These are phyloP conservation scores for Lobosporangium transversale DNA, from an alignment of 192 early-diverging fungal species.

Conservation along the genomic window DNA sequence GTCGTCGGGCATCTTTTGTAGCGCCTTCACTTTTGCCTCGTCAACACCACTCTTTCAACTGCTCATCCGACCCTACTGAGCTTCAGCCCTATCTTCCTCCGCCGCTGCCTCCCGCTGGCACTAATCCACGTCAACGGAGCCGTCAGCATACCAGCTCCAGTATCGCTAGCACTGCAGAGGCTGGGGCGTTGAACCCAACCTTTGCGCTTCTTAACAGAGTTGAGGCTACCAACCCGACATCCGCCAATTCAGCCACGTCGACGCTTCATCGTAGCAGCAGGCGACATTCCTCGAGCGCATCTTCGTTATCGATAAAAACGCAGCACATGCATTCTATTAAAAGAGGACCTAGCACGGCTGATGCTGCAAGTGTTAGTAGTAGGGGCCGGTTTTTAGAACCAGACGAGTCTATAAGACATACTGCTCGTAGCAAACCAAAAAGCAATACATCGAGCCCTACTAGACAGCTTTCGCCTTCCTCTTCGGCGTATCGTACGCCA, in stretches of 20 bases:
- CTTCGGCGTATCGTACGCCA: constrained; percentile 8
- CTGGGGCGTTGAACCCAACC: neutral
- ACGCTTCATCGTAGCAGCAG: constrained; percentile 4
- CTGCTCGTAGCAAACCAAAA: neutral
- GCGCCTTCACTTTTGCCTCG: constrained; percentile 2
- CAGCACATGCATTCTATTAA: constrained; percentile 11
- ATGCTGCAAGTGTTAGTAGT: constrained; percentile 3
- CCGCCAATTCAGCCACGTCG: constrained; percentile 5
- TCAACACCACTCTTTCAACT: neutral
- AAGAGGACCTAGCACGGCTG: constrained; percentile 28
- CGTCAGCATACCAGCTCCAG: too few species aligned
- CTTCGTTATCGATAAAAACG: constrained; percentile 16
- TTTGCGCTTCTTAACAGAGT: too few species aligned
- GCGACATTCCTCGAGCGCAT: constrained; percentile 27
- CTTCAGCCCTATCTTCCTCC: constrained; percentile 41
- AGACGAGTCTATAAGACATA: neutral
- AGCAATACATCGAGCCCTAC: neutral
- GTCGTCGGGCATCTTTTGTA: neutral
- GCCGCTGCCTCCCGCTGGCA: too few species aligned
- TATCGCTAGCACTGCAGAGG: too few species aligned
- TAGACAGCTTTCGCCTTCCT: constrained; percentile 11
- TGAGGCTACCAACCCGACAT: too few species aligned
- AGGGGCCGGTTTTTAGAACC: neutral
- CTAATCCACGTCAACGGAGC: too few species aligned
- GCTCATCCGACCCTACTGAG: neutral